These are phyloP conservation scores for Eucalyptus curtisii DNA, from an alignment of 345 rosid species.

Conservation along the genomic window DNA sequence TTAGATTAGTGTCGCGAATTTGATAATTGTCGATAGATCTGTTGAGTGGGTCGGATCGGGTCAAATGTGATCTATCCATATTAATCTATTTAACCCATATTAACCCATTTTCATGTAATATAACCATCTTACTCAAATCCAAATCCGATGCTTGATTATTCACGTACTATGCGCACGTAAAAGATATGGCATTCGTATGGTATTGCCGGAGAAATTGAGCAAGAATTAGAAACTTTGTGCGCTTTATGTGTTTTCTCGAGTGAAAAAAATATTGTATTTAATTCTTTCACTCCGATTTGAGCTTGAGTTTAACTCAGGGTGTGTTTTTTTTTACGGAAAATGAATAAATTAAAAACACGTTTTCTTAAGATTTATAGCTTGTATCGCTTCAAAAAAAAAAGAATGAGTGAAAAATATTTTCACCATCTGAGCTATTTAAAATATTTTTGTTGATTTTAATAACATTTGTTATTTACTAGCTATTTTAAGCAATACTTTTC, in stretches of 20 bases:
- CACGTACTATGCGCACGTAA: rapidly evolving
- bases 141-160: neutral
- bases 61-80: too few species aligned
- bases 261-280: neutral
- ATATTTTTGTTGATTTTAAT: neutral
- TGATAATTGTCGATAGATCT: too few species aligned
- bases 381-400: neutral
- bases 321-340: rapidly evolving
- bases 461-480: neutral
- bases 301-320: neutral
- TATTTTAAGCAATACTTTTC: neutral
- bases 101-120: too few species aligned
- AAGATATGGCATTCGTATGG: neutral
- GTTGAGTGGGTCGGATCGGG: too few species aligned
- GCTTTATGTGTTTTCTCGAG: neutral
- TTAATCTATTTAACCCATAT: too few species aligned
- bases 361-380: rapidly evolving
- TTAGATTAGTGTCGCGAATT: too few species aligned
- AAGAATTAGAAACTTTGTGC: neutral
- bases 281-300: neutral
- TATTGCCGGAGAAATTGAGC: rapidly evolving
- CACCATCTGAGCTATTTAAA: neutral
- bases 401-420: neutral
- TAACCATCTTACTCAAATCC: too few species aligned
- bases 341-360: rapidly evolving